Base-by-base conservation (phyloP, 805 yeast species). In the Wickerhamomyces xylosicus region DNA sequence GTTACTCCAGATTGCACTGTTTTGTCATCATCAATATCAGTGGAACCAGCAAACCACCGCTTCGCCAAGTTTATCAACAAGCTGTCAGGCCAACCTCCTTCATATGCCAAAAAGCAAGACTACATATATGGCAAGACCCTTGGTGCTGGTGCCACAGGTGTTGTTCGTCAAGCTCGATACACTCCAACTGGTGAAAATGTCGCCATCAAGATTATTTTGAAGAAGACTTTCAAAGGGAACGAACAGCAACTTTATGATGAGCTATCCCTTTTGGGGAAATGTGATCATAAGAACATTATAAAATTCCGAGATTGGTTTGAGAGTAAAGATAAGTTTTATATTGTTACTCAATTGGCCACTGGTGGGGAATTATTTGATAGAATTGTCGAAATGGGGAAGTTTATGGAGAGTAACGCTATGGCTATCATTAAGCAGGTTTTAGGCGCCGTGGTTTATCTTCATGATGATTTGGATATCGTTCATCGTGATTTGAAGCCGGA, bases 401-500 rank as follows among this genome's bases (percentile, higher is more conserved):
- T 86, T 60, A 85, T 95, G 5, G 98, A 90, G 58, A 69, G 68
- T 44, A 96, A 89, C 57, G 97, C 97, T 2, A 79, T 84, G 10
- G 62, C 66, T 40, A 79, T 87, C 36, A 66, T 89, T 13, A 67
- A 70, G 31, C 95, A 90, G 53, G 70, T 89, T 48, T 61, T 87
- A 35, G 71, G 74, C 36, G 97, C 97, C 2, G 67, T 90, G 22
- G 71, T 70, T 38, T 92, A 90, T 54, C 64, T 90, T 37, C 98
- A 90, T 56, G 58, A 63, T 19, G 60, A 64, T 45, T 49, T 58
- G 33, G 74, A 87, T 58, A 83, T 90, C 52, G 96, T 90, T 9
- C 98, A 90, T 58, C 72, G 97, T 43, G 97, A 90, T 58, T 70
- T 90, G 52, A 90, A 90, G 61, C 97, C 97, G 3, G 98, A 90